phyloP scores from a whole-genome alignment of 2,329 filamentous ascomycete genomes.

The Arthrocladium fulminans region DNA sequence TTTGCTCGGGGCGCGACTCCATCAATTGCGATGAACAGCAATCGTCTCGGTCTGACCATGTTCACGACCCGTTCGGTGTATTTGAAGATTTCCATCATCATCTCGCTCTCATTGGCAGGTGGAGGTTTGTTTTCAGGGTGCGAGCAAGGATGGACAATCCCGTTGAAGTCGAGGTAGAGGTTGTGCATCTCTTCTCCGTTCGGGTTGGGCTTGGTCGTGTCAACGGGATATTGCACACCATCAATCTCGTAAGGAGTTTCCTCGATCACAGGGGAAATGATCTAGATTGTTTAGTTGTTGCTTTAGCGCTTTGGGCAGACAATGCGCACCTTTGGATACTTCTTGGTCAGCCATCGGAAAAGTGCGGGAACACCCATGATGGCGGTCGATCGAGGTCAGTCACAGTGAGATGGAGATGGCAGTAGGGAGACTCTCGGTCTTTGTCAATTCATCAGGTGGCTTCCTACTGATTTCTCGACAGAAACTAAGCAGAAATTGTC shows the following conservation, averaged over 20 bases:
- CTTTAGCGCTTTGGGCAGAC: no score
- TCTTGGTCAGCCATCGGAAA: constrained; percentile 93
- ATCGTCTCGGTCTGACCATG: constrained; percentile 92
- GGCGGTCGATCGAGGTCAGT: constrained; percentile 8
- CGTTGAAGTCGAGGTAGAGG: constrained; percentile 98
- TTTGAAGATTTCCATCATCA: constrained; percentile 98
- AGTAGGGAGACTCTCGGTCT: not conserved
- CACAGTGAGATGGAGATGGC: not conserved
- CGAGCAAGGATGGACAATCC: constrained; percentile 96
- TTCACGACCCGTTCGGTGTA: constrained; percentile 99
- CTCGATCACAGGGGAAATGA: constrained; percentile 84
- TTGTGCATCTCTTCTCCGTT: constrained; percentile 98
- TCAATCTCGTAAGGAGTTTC: constrained; percentile 74
- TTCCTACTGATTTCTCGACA: constrained; percentile 2
- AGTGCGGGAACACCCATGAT: constrained; percentile 88
- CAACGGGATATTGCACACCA: constrained; percentile 74
- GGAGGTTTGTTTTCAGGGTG: constrained; percentile 90
- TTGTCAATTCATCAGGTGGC: not conserved
- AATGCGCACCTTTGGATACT: constrained; percentile 65
- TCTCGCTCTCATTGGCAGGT: constrained; percentile 90
- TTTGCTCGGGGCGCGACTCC: constrained; percentile 95
- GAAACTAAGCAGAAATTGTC: no score
- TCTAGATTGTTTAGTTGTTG: constrained; percentile 30
- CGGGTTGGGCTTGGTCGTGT: constrained; percentile 76
- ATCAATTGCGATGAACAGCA: constrained; percentile 96